phyloP scores from a whole-genome alignment of 768 basidiomycete genomes.

The Lentinula sp. region DNA sequence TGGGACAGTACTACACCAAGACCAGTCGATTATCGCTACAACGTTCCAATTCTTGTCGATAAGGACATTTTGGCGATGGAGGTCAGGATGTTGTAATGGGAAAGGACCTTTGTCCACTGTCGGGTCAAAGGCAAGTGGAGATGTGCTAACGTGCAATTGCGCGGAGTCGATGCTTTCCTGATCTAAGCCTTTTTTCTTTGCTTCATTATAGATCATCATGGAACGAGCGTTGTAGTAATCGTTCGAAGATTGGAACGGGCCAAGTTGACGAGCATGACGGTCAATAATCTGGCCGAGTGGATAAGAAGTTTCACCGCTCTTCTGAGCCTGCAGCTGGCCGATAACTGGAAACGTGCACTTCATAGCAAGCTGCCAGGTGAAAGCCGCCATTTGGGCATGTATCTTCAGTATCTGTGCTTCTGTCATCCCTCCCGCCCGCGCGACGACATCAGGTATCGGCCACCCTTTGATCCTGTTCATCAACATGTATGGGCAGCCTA shows the following conservation, averaged over 20 bases:
- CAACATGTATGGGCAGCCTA: conserved; percentile 9
- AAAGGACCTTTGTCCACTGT: background rate
- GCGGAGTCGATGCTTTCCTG: background rate
- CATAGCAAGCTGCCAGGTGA: background rate
- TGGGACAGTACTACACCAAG: background rate
- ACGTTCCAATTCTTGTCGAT: background rate
- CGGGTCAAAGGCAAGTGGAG: background rate
- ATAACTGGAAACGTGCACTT: background rate
- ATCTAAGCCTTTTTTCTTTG: background rate
- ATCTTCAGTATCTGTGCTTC: background rate
- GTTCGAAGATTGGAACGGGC: background rate
- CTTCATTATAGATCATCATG: background rate
- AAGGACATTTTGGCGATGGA: background rate
- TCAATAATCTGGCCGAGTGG: background rate
- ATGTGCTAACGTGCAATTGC: background rate
- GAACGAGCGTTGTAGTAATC: background rate
- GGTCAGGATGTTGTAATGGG: background rate
- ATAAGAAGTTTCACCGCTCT: background rate
- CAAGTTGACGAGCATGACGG: background rate
- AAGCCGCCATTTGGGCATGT: background rate
- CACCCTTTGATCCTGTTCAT: background rate
- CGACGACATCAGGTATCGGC: background rate
- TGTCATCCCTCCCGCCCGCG: background rate
- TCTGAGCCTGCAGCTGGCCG: background rate
- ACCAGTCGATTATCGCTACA: background rate